Conservation (phyloP, 2,329 filamentous ascomycete species). For the Diaporthe vaccinii region DNA sequence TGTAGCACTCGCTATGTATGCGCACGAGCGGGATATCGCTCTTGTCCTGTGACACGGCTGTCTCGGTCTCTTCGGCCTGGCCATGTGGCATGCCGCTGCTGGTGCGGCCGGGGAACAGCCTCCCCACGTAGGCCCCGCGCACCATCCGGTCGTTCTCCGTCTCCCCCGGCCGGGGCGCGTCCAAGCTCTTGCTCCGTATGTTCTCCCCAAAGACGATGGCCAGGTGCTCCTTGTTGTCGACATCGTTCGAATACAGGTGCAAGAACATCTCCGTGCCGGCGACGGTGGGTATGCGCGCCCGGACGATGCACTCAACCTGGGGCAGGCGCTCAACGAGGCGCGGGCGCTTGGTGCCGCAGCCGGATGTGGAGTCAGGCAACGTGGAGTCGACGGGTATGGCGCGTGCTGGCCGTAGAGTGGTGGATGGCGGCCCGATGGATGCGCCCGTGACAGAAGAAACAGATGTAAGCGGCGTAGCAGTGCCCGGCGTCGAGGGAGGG, state of each 20-base stretch:
- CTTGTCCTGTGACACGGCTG: constrained; percentile 38
- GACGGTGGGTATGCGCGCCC: constrained; percentile 94
- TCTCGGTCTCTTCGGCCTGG: constrained; percentile 39
- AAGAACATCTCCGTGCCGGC: constrained; percentile 96
- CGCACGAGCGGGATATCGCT: constrained; percentile 77
- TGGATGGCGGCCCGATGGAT: constrained; percentile 41
- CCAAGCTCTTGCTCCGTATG: constrained; percentile 81
- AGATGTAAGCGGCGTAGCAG: constrained; percentile 62
- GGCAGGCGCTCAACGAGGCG: constrained; percentile 82
- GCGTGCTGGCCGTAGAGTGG: constrained; percentile 54
- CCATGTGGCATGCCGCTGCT: constrained; percentile 74
- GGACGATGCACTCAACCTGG: constrained; percentile 91
- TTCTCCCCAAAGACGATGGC: constrained; percentile 95
- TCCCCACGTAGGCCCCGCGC: constrained; percentile 90
- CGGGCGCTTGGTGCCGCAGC: constrained; percentile 75
- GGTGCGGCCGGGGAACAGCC: constrained; percentile 86
- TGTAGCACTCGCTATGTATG: constrained; percentile 99
- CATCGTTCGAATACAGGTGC: constrained; percentile 92
- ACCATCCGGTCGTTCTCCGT: constrained; percentile 94
- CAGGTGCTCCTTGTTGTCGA: constrained; percentile 95
- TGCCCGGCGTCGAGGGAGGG: constrained; percentile 75
- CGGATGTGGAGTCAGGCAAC: constrained; percentile 61
- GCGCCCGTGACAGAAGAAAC: constrained; percentile 43
- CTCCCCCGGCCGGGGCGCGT: constrained; percentile 80
- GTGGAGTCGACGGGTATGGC: constrained; percentile 73